Conservation (phyloP, 768 basidiomycete species). For the Mycena galericulata region DNA sequence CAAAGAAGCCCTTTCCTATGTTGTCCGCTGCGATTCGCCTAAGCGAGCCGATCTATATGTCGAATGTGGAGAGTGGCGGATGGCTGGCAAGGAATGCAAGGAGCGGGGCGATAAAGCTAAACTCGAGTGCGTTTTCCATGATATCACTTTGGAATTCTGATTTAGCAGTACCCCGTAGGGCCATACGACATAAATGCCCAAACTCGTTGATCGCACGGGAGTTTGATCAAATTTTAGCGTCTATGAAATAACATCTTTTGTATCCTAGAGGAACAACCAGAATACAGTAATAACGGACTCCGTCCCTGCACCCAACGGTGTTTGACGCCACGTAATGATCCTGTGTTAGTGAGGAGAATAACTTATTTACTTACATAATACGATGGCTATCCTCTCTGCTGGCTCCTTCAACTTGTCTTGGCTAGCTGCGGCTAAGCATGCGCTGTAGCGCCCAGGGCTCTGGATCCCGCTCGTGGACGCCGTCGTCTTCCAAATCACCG, state of each 20-base stretch:
- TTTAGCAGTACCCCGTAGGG: constrained; percentile 56
- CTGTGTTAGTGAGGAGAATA: too few relatives aligned
- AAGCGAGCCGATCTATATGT: constrained; percentile 90
- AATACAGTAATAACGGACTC: too few relatives aligned
- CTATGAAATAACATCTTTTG: constrained; percentile 69
- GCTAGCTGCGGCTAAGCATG: too few relatives aligned
- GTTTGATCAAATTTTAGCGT: constrained; percentile 70
- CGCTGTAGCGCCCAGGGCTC: constrained; percentile 7
- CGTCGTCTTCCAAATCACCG: constrained; percentile 20
- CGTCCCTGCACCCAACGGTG: too few relatives aligned
- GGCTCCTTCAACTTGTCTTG: too few relatives aligned
- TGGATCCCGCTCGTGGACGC: neutral
- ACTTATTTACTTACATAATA: neutral
- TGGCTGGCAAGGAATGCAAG: constrained; percentile 91
- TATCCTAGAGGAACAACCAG: neutral
- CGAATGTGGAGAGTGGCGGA: constrained; percentile 89
- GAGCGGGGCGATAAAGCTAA: constrained; percentile 87
- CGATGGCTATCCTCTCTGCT: too few relatives aligned
- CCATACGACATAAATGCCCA: constrained; percentile 79
- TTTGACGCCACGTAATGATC: too few relatives aligned
- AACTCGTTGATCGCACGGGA: constrained; percentile 86
- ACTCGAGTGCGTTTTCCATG: constrained; percentile 74
- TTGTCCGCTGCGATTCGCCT: constrained; percentile 86
- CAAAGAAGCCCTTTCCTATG: constrained; percentile 83
- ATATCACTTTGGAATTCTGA: constrained; percentile 8